These are phyloP conservation scores for Pisolithus marmoratus DNA, from an alignment of 768 basidiomycete species.

Conservation along the genomic window DNA sequence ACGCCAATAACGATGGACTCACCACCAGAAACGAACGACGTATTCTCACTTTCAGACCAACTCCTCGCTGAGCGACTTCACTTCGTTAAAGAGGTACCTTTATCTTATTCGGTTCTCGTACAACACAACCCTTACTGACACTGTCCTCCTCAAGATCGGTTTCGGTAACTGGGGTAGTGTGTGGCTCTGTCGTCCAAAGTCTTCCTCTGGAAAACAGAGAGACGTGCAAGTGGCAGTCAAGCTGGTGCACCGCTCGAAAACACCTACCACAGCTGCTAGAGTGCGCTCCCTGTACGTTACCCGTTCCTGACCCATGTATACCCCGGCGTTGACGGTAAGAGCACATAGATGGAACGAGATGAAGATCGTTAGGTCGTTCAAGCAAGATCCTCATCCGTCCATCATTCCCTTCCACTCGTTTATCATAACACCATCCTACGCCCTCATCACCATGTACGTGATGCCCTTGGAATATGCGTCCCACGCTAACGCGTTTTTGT, in stretches of 20 bases:
- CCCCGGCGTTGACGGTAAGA: conserved; percentile 1
- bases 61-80: conserved; percentile 63
- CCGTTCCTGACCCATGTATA: not conserved
- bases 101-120: not conserved
- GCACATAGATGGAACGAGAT: conserved; percentile 89
- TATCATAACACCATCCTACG: conserved; percentile 87
- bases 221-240: conserved; percentile 77
- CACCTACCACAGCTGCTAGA: conserved; percentile 81
- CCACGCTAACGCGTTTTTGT: conserved; percentile 7
- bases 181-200: conserved; percentile 70
- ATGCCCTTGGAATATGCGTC: conserved; percentile 3
- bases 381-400: conserved; percentile 81
- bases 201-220: conserved; percentile 36
- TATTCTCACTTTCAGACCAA: conserved; percentile 72
- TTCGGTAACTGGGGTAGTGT: conserved; percentile 93
- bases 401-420: conserved; percentile 93
- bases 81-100: conserved; percentile 66
- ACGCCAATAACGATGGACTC: conserved; percentile 18
- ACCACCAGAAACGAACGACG: conserved; percentile 37
- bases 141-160: conserved; percentile 54
- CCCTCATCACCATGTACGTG: conserved; percentile 86
- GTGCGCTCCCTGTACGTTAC: conserved; percentile 75
- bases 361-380: conserved; percentile 87
- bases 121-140: conserved; percentile 1
- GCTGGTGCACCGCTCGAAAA: conserved; percentile 80